Conservation (phyloP, 495 filamentous ascomycete species). For the Aspergillus affinis region DNA sequence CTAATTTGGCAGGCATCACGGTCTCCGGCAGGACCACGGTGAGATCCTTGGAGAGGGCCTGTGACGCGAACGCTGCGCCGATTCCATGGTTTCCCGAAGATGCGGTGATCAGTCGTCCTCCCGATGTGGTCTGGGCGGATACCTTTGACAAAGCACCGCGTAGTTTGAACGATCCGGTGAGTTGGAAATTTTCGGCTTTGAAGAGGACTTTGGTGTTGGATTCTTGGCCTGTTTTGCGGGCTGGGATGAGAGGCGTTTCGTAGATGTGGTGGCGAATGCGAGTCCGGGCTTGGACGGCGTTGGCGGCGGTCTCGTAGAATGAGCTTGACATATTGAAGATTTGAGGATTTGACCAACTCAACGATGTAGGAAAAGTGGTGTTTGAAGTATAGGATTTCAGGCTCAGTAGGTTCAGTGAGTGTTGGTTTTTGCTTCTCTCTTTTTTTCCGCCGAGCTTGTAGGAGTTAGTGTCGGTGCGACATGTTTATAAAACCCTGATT, state of each 20-base stretch:
- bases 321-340: neutral
- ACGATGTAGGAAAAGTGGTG: too few relatives aligned
- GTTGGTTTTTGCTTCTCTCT: too few relatives aligned
- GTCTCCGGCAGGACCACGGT: neutral
- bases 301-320: neutral
- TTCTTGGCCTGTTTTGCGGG: neutral
- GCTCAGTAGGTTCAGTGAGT: too few relatives aligned
- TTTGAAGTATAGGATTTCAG: too few relatives aligned
- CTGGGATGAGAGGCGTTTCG: slow-evolving; percentile 3
- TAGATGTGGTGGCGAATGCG: slow-evolving; percentile 8
- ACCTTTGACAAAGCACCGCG: slow-evolving; percentile 11
- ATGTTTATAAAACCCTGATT: too few relatives aligned
- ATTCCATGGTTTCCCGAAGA: slow-evolving; percentile 9
- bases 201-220: neutral
- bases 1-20: neutral
- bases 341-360: too few relatives aligned
- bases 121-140: neutral
- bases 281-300: slow-evolving; percentile 3
- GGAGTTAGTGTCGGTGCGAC: too few relatives aligned
- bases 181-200: slow-evolving; percentile 11
- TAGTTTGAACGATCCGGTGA: slow-evolving; percentile 10
- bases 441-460: too few relatives aligned
- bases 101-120: neutral
- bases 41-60: neutral
- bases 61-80: slow-evolving; percentile 2